These are phyloP conservation scores for Pleurozium schreberi DNA, from an alignment of 225 moss, liverwort and hornwort genomes.

Conservation along the genomic window DNA sequence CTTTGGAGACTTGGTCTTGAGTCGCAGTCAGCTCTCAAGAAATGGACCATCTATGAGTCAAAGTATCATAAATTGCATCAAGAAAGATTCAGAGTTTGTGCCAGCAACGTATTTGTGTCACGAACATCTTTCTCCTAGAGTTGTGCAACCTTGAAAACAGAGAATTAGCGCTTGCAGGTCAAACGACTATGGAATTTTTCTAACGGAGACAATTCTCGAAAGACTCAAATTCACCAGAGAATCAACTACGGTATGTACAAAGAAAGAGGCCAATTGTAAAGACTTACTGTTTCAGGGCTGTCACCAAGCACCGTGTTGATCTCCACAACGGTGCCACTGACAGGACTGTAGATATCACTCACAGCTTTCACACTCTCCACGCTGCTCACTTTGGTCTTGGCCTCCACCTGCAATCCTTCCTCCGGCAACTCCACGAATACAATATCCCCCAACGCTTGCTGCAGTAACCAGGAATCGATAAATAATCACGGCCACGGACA, in stretches of 20 bases:
- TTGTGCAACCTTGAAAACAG: no score
- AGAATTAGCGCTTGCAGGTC: background rate
- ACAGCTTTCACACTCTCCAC: slow-evolving; percentile 63
- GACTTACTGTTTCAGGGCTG: slow-evolving; percentile 21
- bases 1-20: background rate
- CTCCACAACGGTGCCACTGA: slow-evolving; percentile 30
- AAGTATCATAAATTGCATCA: background rate
- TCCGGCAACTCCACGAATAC: slow-evolving; percentile 43
- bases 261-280: background rate
- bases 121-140: background rate
- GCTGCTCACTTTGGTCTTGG: background rate
- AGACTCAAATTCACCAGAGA: background rate
- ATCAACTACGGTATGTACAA: background rate
- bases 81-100: background rate
- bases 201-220: background rate
- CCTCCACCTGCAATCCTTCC: background rate
- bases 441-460: slow-evolving; percentile 40
- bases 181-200: background rate
- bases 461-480: background rate
- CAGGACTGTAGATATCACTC: slow-evolving; percentile 27
- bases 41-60: background rate
- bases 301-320: background rate
- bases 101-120: background rate
- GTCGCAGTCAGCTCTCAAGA: background rate
- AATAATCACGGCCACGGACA: background rate